Evolutionary conservation across 2,329 filamentous ascomycete species (phyloP), one percentile per base, ranked within the genome.

Genomic region (Catunica adiposa): DNA sequence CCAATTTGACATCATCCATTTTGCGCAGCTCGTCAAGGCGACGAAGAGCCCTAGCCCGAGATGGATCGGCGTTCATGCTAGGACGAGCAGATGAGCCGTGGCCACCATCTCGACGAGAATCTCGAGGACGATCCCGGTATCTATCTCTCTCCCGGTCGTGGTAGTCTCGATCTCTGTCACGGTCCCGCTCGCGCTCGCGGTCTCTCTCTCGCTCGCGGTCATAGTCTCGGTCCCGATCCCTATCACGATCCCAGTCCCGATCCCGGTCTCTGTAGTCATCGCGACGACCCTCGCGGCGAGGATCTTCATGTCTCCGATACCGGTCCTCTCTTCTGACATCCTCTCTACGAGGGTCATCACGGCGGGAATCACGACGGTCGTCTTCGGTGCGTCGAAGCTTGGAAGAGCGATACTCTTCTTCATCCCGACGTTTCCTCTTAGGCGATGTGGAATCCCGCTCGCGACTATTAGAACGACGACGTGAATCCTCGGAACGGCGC

Each of bases 1-100:
- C 34, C 31, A 7, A 57, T 38, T 53, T 76, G 70, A 51, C 29
- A 11, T 80, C 73, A 22, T 70, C 68, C 59, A 75, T 71, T 20
- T 66, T 66, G 7, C 70, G 68, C 34, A 73, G 67, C 56, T 72
- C 68, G n/a, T 71, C 69, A 50, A 69, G 66, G 51, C 66, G 71
- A 51, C 64, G 66, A 52, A 70, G 65, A 20, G 66, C 70, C 60
- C 65, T 73, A 56, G 68, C 64, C 58, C 70, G 66, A 11, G 69
- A 66, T 58, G 73, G 70, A 58, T 70, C 67, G 5, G 22, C 40
- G 17, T 31, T 44, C 1, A 38, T 48, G n/a, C 51, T 38, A 66
- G 65, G 17, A 65, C 68, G 14, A 63, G 63, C n/a, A 60, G 60
- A 22, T 64, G 95, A 89, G 55, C 87, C 83, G 58, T 92, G 63